Evolutionary conservation across 441 rosid species (phyloP).

Genomic region (Corymbia calophylla): DNA sequence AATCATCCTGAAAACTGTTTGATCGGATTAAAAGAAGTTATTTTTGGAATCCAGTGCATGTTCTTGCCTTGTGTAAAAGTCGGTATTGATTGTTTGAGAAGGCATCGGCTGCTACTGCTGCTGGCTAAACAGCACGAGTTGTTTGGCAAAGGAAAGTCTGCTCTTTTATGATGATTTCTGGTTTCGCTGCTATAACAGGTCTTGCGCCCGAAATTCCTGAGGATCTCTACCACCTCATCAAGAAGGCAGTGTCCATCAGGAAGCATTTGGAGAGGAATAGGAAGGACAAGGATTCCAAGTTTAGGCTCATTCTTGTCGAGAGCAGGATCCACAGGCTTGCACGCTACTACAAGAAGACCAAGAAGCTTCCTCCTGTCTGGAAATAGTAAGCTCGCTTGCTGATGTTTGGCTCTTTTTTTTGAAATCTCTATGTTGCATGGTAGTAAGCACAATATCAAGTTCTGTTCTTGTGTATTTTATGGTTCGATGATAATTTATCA

Average conservation of each 20-base stretch:
- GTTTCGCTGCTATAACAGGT: conserved; percentile 11
- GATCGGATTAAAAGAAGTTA: neutral
- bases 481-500: neutral
- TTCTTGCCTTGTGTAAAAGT: neutral
- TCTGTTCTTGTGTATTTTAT: neutral
- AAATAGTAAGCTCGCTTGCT: conserved; percentile 35
- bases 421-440: neutral
- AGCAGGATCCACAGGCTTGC: conserved; percentile 78
- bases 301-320: conserved; percentile 62
- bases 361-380: conserved; percentile 87
- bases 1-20: neutral
- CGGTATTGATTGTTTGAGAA: neutral
- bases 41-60: neutral
- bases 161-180: neutral
- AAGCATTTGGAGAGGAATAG: conserved; percentile 70
- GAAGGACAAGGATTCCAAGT: conserved; percentile 68
- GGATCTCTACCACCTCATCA: conserved; percentile 64
- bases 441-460: neutral
- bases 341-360: conserved; percentile 71
- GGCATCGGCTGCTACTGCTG: neutral
- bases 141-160: neutral
- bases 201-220: conserved; percentile 73
- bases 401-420: neutral
- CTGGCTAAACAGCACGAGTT: neutral
- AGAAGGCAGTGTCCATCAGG: conserved; percentile 70